Percentiles rank a stretch among this genome's conserved stretches.
These are phyloP conservation scores for Apiotrichum sp. DNA, from an alignment of 1,284 basidiomycete species.

Conservation along the genomic window DNA sequence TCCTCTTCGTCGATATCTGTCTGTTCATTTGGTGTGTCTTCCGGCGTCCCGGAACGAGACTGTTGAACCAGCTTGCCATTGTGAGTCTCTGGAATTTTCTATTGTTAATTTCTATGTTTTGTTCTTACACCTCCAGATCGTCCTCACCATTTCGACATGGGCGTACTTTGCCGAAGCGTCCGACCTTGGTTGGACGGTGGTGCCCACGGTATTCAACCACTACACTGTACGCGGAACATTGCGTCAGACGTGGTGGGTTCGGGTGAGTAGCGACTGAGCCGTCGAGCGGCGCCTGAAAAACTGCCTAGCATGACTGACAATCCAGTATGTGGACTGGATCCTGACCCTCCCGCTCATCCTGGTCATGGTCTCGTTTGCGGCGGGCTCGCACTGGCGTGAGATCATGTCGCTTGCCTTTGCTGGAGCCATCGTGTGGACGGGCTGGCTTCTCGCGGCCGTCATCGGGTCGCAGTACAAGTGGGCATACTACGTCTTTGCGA, in stretches of 20 bases:
- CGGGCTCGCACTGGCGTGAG: constrained; percentile 53
- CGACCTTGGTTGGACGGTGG: constrained; percentile 55
- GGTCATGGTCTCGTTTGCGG: constrained; percentile 53
- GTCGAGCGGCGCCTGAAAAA: no score
- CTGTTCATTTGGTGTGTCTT: constrained; percentile 48
- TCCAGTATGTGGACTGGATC: constrained; percentile 54
- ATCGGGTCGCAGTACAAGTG: constrained; percentile 53
- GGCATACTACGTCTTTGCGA: constrained; percentile 52
- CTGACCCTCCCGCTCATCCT: constrained; percentile 56
- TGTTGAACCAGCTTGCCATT: constrained; percentile 53
- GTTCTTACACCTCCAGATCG: constrained; percentile 26
- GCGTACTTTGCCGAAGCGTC: constrained; percentile 59
- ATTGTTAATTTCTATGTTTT: no score
- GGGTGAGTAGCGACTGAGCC: constrained; percentile 9
- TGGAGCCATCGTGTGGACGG: constrained; percentile 50
- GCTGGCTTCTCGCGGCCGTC: constrained; percentile 54
- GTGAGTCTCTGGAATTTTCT: constrained; percentile 17
- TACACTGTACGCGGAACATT: constrained; percentile 31
- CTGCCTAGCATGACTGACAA: neutral
- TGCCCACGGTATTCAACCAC: constrained; percentile 52
- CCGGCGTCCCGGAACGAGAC: constrained; percentile 47
- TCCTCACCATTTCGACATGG: constrained; percentile 50
- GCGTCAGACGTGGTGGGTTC: constrained; percentile 55
- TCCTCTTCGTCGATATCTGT: constrained; percentile 48
- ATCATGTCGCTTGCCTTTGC: constrained; percentile 53